These are phyloP conservation scores for Kwoniella botswanensis DNA, from an alignment of 768 basidiomycete species.

Conservation along the genomic window DNA sequence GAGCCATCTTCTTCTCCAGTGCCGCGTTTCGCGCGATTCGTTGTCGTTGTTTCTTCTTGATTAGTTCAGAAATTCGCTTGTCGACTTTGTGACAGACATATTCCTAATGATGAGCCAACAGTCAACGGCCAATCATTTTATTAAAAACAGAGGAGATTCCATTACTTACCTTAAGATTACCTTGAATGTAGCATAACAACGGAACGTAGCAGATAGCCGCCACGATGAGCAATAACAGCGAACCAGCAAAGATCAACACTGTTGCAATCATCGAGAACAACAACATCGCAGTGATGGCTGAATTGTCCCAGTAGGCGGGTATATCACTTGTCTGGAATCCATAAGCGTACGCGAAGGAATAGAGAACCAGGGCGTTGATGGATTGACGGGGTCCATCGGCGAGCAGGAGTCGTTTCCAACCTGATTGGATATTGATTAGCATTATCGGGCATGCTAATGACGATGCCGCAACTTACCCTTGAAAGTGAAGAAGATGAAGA, in stretches of 20 bases:
- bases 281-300: conserved; percentile 76
- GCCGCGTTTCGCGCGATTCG: conserved; percentile 79
- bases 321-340: conserved; percentile 75
- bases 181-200: conserved; percentile 92
- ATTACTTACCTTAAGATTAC: conserved; percentile 82
- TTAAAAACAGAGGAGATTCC: neutral
- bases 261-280: conserved; percentile 91
- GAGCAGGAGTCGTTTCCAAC: conserved; percentile 84
- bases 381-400: conserved; percentile 97
- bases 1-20: conserved; percentile 86
- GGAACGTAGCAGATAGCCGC: conserved; percentile 91
- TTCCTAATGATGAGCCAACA: conserved; percentile 64
- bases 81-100: conserved; percentile 99
- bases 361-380: conserved; percentile 96
- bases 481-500: conserved; percentile 99
- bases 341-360: conserved; percentile 77
- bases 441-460: too few species aligned
- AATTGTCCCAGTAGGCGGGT: conserved; percentile 62
- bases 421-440: conserved; percentile 57
- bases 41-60: conserved; percentile 87
- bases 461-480: conserved; percentile 70
- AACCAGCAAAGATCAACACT: conserved; percentile 81
- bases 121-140: neutral
- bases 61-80: conserved; percentile 94
- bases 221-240: conserved; percentile 75